phyloP scores from a whole-genome alignment of 2,329 filamentous ascomycete species.

The Zalaria sp. region DNA sequence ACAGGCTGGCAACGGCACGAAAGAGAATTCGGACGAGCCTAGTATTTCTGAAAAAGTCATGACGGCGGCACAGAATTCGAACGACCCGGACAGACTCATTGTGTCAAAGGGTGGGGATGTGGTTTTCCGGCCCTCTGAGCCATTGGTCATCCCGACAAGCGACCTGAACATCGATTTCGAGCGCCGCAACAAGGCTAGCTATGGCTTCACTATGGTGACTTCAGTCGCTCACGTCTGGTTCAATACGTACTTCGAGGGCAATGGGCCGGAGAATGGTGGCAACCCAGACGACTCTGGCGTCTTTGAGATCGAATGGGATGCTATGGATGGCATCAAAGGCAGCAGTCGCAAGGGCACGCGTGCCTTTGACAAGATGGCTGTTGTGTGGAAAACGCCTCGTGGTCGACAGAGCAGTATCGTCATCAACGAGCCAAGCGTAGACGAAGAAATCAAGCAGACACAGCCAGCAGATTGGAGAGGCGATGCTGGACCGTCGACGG shows the following conservation, averaged over 20 bases:
- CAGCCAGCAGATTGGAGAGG: slow-evolving; percentile 64
- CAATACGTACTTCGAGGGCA: slow-evolving; percentile 84
- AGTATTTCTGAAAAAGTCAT: slow-evolving; percentile 2
- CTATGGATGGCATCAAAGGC: slow-evolving; percentile 91
- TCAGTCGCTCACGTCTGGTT: slow-evolving; percentile 95
- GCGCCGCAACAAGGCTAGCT: slow-evolving; percentile 64
- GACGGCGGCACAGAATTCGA: neutral
- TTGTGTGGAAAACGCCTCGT: slow-evolving; percentile 57
- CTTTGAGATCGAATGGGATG: slow-evolving; percentile 59
- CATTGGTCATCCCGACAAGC: slow-evolving; percentile 60
- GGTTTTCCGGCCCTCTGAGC: slow-evolving; percentile 58
- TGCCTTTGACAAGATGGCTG: slow-evolving; percentile 67
- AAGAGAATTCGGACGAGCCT: slow-evolving; percentile 9
- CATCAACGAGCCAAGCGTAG: slow-evolving; percentile 50
- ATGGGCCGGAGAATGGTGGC: slow-evolving; percentile 54
- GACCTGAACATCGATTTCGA: slow-evolving; percentile 89
- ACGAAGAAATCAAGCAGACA: slow-evolving; percentile 57
- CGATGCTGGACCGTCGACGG: slow-evolving; percentile 18
- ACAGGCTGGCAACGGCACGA: slow-evolving; percentile 7
- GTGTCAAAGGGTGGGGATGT: slow-evolving; percentile 47
- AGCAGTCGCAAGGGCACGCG: slow-evolving; percentile 67
- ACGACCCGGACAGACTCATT: slow-evolving; percentile 2
- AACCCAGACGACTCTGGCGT: slow-evolving; percentile 53
- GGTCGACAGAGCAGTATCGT: slow-evolving; percentile 23
- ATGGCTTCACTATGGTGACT: slow-evolving; percentile 74